These are phyloP conservation scores for Ogataea hybrid DNA, from an alignment of 1,139 yeast species.

Conservation along the genomic window DNA sequence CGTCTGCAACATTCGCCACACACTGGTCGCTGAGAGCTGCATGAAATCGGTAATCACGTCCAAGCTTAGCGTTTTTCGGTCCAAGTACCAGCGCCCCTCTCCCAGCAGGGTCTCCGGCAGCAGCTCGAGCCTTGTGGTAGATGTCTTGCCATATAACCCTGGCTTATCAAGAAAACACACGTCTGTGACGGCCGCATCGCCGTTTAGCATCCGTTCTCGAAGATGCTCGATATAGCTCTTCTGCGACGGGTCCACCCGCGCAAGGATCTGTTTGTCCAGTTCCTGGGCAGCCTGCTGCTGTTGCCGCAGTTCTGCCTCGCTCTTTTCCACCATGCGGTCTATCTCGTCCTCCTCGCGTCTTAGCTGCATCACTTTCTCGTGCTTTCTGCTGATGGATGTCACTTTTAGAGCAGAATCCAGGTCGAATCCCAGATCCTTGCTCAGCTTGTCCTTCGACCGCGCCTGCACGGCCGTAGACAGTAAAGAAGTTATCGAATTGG, in stretches of 20 bases:
- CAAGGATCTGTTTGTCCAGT: conserved; percentile 4
- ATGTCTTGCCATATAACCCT: conserved; percentile 3
- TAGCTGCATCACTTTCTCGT: conserved; percentile 12
- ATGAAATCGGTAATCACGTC: not conserved
- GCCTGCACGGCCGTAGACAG: conserved; percentile 5
- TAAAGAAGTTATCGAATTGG: conserved; percentile 6
- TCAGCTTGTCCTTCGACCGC: conserved; percentile 11
- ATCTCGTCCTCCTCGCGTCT: conserved; percentile 17
- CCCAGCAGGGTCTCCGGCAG: conserved; percentile 1
- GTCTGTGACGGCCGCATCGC: conserved; percentile 13
- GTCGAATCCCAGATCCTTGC: conserved; percentile 21
- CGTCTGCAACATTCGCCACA: not conserved
- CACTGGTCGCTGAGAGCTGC: not conserved
- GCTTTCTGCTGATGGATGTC: conserved; percentile 8
- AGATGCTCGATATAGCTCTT: conserved; percentile 12
- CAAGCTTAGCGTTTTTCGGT: not conserved
- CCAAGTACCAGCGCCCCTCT: not conserved
- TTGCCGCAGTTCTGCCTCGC: conserved; percentile 9
- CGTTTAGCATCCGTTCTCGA: conserved; percentile 7
- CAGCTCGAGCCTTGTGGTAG: not conserved
- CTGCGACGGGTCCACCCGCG: conserved; percentile 7
- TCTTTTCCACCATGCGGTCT: conserved; percentile 13
- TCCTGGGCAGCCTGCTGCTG: conserved; percentile 7
- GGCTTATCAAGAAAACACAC: conserved; percentile 11
- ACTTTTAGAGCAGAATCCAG: conserved; percentile 15